Conservation (phyloP, 2,329 filamentous ascomycete genomes). For the Neopestalotiopsis clavispora region DNA sequence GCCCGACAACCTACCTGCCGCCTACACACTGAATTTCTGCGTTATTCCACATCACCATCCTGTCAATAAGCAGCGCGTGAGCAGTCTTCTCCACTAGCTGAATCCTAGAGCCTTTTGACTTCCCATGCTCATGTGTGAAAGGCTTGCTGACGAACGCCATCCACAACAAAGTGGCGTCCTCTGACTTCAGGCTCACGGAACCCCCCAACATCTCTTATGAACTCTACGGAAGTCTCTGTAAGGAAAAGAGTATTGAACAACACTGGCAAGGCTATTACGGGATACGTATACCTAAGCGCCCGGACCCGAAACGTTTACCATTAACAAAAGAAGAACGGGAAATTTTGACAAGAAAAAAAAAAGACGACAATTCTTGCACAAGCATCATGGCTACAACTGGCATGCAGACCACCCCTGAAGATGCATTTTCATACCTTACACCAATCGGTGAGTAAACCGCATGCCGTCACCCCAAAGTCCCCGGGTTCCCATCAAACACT, state of each 20-base stretch:
- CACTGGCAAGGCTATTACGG: background rate
- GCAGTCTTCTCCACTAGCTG: background rate
- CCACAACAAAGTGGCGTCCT: background rate
- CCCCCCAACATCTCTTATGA: background rate
- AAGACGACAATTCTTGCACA: constrained; percentile 23
- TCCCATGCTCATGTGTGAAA: background rate
- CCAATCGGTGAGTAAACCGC: constrained; percentile 59
- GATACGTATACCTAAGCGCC: background rate
- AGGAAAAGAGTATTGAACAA: background rate
- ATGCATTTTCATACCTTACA: constrained; percentile 53
- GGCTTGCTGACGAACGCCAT: background rate
- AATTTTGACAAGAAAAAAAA: background rate
- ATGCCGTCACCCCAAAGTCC: constrained; percentile 22
- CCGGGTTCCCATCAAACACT: constrained; percentile 21
- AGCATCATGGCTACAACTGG: constrained; percentile 44
- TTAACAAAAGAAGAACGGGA: background rate
- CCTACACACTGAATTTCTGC: background rate
- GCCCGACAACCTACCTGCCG: background rate
- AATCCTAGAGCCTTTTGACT: background rate
- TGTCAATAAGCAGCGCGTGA: background rate
- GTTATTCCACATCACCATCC: background rate
- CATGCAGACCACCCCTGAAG: constrained; percentile 50
- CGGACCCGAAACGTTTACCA: background rate
- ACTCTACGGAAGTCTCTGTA: background rate
- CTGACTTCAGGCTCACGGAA: background rate